phyloP scores from a whole-genome alignment of 2,329 filamentous ascomycete genomes.

The Trichoderma atrobrunneum region DNA sequence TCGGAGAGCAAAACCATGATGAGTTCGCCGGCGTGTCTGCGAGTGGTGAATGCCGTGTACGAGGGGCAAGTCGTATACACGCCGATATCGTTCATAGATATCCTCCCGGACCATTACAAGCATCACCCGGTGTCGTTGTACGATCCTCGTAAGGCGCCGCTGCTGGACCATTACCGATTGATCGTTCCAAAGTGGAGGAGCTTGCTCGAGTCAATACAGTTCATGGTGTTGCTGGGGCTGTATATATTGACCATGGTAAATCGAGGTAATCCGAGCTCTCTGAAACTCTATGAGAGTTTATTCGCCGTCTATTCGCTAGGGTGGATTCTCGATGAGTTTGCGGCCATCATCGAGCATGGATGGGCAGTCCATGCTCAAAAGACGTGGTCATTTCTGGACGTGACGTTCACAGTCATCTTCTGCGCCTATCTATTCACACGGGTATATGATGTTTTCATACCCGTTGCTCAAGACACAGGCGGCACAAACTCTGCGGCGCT shows the following conservation, averaged over 20 bases:
- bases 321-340: constrained; percentile 65
- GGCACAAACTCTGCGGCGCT: constrained; percentile 45
- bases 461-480: constrained; percentile 34
- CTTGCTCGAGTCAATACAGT: constrained; percentile 63
- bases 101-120: constrained; percentile 72
- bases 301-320: constrained; percentile 65
- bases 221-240: constrained; percentile 59
- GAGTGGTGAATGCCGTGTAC: constrained; percentile 69
- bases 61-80: constrained; percentile 68
- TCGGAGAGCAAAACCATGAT: constrained; percentile 69
- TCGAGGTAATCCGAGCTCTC: constrained; percentile 44
- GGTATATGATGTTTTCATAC: constrained; percentile 51
- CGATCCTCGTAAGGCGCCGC: constrained; percentile 61
- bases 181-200: constrained; percentile 68
- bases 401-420: constrained; percentile 65
- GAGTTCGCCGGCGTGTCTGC: constrained; percentile 63
- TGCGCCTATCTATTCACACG: constrained; percentile 59
- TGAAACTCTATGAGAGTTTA: constrained; percentile 51
- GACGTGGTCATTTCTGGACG: constrained; percentile 71
- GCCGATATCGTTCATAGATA: constrained; percentile 67
- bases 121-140: constrained; percentile 68
- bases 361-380: constrained; percentile 71
- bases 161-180: constrained; percentile 69
- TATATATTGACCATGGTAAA: constrained; percentile 64
- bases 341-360: constrained; percentile 63